Evolutionary conservation across 441 rosid genomes (phyloP), one percentile per base, ranked within the genome.

Genomic region (Euphorbia schlechtendalii): DNA sequence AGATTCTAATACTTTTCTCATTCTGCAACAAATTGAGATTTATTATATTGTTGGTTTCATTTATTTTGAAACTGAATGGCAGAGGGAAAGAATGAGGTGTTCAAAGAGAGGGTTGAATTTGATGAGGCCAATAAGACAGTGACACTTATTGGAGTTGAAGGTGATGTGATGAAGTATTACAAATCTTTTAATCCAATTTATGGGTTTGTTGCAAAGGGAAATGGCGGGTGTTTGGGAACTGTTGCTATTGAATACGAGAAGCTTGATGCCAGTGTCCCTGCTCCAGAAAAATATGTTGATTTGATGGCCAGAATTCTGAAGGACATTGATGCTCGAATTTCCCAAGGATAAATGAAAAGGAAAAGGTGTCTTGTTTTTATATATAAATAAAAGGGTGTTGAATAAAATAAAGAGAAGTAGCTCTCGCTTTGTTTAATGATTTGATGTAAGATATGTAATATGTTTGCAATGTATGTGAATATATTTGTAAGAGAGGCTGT

Each of bases 201-300:
- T 18, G 51, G 67, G 32, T 51, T 64, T 12, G 9, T 30, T 27
- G 68, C 83, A 8, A 66, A 59, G 22, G 75, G 13, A 0, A 32
- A 32, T 32, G 11, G 43, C 0, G 76, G 76, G 0, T 63, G 64
- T 22, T 10, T 74, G 40, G 74, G 63, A 3, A 71, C 53, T 15
- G 7, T 61, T 30, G 56, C 36, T 41, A 43, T 74, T 14, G 74
- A 69, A 32, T 76, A 74, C 28, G 78, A 79, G 77, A 79, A 74
- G 36, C 64, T 54, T 0, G 30, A 68, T 32, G 49, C 3, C 14
- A 43, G 14, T 18, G 45, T 55, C 53, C 74, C 70, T 0, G 18
- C 56, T 34, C 80, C 83, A 0, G 57, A 68, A 53, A 59, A 69
- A 5, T 79, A 74, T 45, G 9, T 79, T 34, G 73, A 69, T 21